Base-by-base conservation (phyloP, 2,329 filamentous ascomycete genomes). In the Keithomyces neogunnii region DNA sequence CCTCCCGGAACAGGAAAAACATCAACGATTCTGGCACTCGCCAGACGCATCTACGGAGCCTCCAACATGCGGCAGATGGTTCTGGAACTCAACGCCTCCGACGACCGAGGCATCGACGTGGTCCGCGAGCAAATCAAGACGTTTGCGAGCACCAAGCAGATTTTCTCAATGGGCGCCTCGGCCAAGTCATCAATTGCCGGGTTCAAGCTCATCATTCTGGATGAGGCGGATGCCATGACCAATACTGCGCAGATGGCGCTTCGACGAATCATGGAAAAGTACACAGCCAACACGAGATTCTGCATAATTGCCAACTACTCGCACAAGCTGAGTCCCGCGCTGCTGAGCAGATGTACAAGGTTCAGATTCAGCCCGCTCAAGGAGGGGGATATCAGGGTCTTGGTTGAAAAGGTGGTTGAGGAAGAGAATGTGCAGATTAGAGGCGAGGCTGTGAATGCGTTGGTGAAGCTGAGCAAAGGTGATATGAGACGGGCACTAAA, bases 191-290 rank as follows among this genome's bases (percentile, higher is more conserved):
- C 78, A 10, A 69, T 92, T 30, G 89, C 88, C 0, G 81, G 81
- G 3, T 99, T 87, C 76, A 99, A 99, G 74, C 82, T 99, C 59
- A 97, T 99, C 65, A 89, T 99, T 51, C 81, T 99, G 4, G 93
- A 99, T 68, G 93, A 99, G 74, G 93, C 93, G n/a, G 93, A 99
- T 67, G 93, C 93, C 50, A 99, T 99, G 93, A 99, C 93, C n/a
- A 87, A 89, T 50, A 95, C 92, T 0, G 93, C 93, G 5, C 93
- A 99, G 70, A 99, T 99, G 92, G 93, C 93, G 0, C 75, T 99
- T 51, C 82, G 93, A 55, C 78, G 93, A 46, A 97, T 99, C 64
- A 99, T 99, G 93, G 93, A 99, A 66, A 96, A 96, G 72, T 99
- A 99, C 73, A 99, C 93, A 1, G 88, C 88, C 54, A 99, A 99